Evolutionary conservation across 1,284 basidiomycete species (phyloP), one percentile per base, ranked within the genome.

Genomic region (Golubevia sp.): DNA sequence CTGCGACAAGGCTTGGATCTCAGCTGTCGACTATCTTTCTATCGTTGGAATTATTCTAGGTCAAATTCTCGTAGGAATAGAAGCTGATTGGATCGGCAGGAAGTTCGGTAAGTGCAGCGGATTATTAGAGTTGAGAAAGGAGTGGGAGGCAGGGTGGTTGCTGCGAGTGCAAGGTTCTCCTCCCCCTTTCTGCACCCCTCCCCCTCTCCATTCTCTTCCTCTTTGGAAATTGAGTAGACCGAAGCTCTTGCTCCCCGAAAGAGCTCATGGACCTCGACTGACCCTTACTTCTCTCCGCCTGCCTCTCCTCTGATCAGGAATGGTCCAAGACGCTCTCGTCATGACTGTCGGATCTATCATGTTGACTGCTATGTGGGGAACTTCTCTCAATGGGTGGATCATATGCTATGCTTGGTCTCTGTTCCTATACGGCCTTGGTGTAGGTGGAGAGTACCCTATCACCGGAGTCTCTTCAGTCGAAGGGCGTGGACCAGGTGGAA

Each of bases 31-130:
- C 55, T 86, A 86, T 72, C 84, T 86, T 59, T 85, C 86, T 68
- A 86, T 86, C 60, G 73, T 85, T 62, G 87, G 86, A 77, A 88
- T 88, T 79, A 87, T 88, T 58, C 73, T 85, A 56, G 87, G 87
- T 58, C 87, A 88, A 76, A 83, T 87, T 63, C 72, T 84, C 57
- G 87, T 88, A 70, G 87, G 87, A 58, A 75, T 87, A 72, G 87
- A 88, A 73, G 87, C 86, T 59, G 87, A 88, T 72, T 88, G 86
- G 86, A 86, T 88, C 64, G 87, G 87, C 48, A 84, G 87, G 61
- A 83, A 84, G 67, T 86, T 86, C 63, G 86, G 86, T 68, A 82
- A 87, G 73, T n/a, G n/a, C n/a, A n/a, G n/a, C n/a, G n/a, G n/a
- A n/a, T n/a, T n/a, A n/a, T n/a, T n/a, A n/a, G n/a, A n/a, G n/a